Evolutionary conservation across 768 basidiomycete species (phyloP).

Genomic region (Tylopilus sp.): DNA sequence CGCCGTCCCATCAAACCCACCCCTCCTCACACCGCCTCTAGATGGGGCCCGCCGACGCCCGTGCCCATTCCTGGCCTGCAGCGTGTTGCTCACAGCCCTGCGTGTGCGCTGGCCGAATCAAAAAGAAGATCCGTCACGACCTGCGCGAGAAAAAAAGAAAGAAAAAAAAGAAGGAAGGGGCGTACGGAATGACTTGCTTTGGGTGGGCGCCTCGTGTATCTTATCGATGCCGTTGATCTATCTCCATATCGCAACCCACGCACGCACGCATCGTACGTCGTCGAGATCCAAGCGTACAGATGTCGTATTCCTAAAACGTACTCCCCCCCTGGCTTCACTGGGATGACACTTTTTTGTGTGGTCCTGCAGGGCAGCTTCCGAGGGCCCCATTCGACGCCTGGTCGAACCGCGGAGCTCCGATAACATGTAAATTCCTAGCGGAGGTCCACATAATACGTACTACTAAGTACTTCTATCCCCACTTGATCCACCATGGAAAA

Average conservation of each 20-base stretch:
- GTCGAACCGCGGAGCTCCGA: slow-evolving; percentile 32
- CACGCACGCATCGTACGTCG: background rate
- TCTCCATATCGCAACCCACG: slow-evolving; percentile 2
- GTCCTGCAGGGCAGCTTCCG: slow-evolving; percentile 10
- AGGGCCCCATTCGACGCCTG: background rate
- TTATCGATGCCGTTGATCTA: slow-evolving; percentile 21
- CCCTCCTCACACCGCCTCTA: too few relatives aligned
- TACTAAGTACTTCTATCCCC: slow-evolving; percentile 22
- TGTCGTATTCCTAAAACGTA: slow-evolving; percentile 12
- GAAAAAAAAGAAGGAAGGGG: too few relatives aligned
- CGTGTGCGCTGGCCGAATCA: background rate
- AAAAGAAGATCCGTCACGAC: slow-evolving; percentile 3
- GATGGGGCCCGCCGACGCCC: slow-evolving; percentile 6
- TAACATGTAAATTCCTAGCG: slow-evolving; percentile 7
- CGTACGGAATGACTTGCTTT: background rate
- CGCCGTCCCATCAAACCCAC: too few relatives aligned
- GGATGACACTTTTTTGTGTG: background rate
- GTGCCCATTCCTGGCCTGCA: slow-evolving; percentile 5
- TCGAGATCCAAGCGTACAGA: slow-evolving; percentile 11
- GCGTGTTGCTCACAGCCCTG: background rate
- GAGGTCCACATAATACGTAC: slow-evolving; percentile 12
- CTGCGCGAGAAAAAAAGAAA: background rate
- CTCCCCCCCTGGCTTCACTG: background rate
- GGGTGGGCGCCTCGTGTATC: slow-evolving; percentile 15
- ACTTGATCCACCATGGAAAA: slow-evolving; percentile 9